Evolutionary conservation across 2,329 filamentous ascomycete species (phyloP).

Genomic region (Penicillium sumatraense): DNA sequence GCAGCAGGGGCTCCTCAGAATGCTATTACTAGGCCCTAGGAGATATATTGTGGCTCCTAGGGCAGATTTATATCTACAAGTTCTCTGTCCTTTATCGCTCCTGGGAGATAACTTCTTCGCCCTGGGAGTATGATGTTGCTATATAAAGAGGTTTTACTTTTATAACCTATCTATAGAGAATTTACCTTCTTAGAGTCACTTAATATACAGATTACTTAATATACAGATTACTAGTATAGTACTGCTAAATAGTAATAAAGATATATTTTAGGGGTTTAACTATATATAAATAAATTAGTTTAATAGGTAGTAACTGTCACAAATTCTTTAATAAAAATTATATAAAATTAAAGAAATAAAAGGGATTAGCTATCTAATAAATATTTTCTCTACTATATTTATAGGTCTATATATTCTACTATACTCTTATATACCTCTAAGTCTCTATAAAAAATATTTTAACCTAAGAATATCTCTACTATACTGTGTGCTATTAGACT

Average conservation of each 20-base stretch:
- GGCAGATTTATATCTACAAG: not conserved
- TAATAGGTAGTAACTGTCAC: not conserved
- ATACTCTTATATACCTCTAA: too few species aligned
- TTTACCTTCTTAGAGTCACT: not conserved
- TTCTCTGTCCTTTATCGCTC: not conserved
- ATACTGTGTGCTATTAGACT: too few species aligned
- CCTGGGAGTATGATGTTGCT: conserved; percentile 3
- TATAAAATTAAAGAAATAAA: not conserved
- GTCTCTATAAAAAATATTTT: too few species aligned
- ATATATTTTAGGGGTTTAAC: not conserved
- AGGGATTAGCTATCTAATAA: not conserved
- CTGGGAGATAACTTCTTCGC: conserved; percentile 2
- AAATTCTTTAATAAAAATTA: not conserved
- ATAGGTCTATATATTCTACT: too few species aligned
- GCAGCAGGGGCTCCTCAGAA: not conserved
- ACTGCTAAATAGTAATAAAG: not conserved
- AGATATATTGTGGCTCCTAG: not conserved
- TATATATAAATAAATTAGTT: not conserved
- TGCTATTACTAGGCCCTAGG: not conserved
- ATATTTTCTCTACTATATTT: not conserved
- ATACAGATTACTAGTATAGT: not conserved
- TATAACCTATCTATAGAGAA: not conserved
- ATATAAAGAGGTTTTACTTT: too few species aligned
- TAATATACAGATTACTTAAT: too few species aligned
- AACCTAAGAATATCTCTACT: too few species aligned